These are phyloP conservation scores for Paramecium primaurelia DNA, from an alignment of 73 alveolate species.

Conservation along the genomic window DNA sequence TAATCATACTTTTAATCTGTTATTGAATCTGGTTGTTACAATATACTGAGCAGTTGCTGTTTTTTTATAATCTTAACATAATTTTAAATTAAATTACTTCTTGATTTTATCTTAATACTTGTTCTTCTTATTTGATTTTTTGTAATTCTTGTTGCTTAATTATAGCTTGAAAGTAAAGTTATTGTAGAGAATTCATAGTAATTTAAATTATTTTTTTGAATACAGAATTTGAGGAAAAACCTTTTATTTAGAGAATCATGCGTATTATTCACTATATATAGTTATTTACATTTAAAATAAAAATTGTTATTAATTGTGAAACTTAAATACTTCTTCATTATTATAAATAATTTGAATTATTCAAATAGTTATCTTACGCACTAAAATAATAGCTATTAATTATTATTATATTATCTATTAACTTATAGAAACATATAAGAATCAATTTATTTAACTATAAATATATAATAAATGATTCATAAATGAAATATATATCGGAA, in stretches of 20 bases:
- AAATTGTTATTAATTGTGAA: background rate
- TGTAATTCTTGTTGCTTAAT: background rate
- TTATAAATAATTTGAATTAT: background rate
- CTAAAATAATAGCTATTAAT: background rate
- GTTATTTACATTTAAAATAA: background rate
- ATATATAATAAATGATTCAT: too few species aligned
- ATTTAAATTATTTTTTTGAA: background rate
- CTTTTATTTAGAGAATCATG: background rate
- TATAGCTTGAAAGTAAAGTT: slow-evolving; percentile 27
- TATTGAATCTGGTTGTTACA: background rate
- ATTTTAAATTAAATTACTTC: background rate
- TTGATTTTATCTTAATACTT: background rate
- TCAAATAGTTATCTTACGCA: background rate
- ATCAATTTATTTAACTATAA: too few species aligned
- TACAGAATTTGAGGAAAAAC: background rate
- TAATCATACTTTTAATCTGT: background rate
- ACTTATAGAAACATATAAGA: too few species aligned
- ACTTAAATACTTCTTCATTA: background rate
- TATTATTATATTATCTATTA: too few species aligned
- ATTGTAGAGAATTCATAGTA: background rate
- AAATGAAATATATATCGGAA: too few species aligned
- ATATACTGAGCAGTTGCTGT: background rate
- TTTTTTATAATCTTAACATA: background rate
- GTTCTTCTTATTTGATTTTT: slow-evolving; percentile 31
- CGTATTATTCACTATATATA: background rate